Conservation (phyloP, 2,329 filamentous ascomycete species). For the Xylaria sp. region DNA sequence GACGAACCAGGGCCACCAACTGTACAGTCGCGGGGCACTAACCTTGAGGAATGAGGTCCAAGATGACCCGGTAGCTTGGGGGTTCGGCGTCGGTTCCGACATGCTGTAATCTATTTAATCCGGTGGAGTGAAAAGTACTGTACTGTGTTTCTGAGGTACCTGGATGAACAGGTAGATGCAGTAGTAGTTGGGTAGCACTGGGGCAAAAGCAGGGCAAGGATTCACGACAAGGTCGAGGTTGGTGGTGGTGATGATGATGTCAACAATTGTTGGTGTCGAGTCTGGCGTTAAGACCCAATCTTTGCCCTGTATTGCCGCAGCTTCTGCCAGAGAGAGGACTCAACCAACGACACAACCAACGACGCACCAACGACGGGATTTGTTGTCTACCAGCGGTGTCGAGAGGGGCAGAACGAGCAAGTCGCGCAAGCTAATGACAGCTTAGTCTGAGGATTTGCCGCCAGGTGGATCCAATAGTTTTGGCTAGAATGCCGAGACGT, state of each 20-base stretch:
- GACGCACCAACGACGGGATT: no score
- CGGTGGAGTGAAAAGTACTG: not conserved
- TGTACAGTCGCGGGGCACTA: conserved; percentile 5
- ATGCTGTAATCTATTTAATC: conserved; percentile 28
- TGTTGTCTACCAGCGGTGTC: not conserved
- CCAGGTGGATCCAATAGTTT: not conserved
- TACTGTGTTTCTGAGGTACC: not conserved
- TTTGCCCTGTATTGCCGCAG: not conserved
- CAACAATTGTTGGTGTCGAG: not conserved
- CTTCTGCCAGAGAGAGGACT: no score
- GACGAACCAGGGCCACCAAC: not conserved
- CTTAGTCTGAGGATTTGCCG: not conserved
- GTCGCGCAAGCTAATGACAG: not conserved
- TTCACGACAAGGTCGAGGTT: not conserved
- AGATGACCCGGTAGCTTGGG: conserved; percentile 41
- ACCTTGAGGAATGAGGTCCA: conserved; percentile 45
- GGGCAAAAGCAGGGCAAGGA: conserved; percentile 19
- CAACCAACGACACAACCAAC: no score
- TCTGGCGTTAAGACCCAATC: not conserved
- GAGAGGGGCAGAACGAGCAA: not conserved
- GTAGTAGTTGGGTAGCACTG: conserved; percentile 16
- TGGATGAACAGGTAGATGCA: not conserved
- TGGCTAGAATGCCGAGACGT: conserved; percentile 1
- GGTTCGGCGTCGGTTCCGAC: conserved; percentile 37
- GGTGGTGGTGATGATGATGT: not conserved